Evolutionary conservation across 352 stramenopile species (phyloP).

Genomic region (Phytophthora pistaciae): DNA sequence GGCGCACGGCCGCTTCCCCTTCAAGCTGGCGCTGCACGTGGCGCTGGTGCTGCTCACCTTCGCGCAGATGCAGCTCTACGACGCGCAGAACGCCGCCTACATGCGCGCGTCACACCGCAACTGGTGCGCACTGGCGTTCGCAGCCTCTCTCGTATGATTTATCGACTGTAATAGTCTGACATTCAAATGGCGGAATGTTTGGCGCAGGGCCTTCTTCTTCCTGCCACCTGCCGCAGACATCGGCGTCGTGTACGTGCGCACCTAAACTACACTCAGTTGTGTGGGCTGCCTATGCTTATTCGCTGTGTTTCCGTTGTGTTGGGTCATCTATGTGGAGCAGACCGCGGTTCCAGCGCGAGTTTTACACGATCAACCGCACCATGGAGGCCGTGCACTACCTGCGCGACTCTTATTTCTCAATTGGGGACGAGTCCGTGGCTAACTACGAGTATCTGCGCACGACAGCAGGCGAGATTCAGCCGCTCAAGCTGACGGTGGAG

Average conservation of each 20-base stretch:
- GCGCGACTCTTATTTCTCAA: constrained; percentile 81
- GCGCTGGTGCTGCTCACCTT: constrained; percentile 79
- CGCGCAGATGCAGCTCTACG: constrained; percentile 79
- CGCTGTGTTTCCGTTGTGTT: not conserved
- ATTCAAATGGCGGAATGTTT: not conserved
- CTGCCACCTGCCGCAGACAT: constrained; percentile 63
- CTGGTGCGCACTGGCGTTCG: constrained; percentile 48
- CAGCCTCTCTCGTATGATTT: not conserved
- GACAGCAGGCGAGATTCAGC: constrained; percentile 32
- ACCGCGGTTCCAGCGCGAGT: constrained; percentile 66
- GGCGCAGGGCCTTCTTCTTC: constrained; percentile 82
- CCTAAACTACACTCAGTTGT: not conserved
- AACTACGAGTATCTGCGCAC: constrained; percentile 82
- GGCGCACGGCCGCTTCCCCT: constrained; percentile 77
- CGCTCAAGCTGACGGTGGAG: constrained; percentile 50
- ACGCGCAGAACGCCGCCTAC: constrained; percentile 85
- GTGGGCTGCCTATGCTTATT: not conserved
- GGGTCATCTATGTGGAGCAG: constrained; percentile 19
- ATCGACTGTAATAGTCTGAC: no score
- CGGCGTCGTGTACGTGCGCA: constrained; percentile 53
- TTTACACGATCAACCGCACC: constrained; percentile 85
- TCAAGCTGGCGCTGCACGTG: constrained; percentile 85
- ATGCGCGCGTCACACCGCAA: constrained; percentile 87
- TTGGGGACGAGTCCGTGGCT: constrained; percentile 70
- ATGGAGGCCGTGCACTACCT: constrained; percentile 69